Percentiles rank a stretch among this genome's conserved stretches.
phyloP scores from a whole-genome alignment of 2,329 filamentous ascomycete genomes.

The Elsinoe necatrix region DNA sequence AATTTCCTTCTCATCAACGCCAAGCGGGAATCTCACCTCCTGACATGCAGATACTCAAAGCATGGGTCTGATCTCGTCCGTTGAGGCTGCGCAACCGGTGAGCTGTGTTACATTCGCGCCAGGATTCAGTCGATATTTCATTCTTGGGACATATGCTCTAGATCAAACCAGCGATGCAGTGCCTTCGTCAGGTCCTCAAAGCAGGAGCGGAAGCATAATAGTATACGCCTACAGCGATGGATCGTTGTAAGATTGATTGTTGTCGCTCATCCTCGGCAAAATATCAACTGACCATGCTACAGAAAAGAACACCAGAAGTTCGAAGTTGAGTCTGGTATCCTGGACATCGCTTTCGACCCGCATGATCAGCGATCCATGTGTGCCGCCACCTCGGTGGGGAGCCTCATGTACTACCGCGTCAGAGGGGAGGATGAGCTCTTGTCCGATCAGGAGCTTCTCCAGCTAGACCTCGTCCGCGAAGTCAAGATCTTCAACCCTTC shows the following conservation, averaged over 20 bases:
- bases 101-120: slow-evolving; percentile 72
- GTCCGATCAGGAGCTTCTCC: slow-evolving; percentile 23
- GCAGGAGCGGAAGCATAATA: slow-evolving; percentile 63
- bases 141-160: slow-evolving; percentile 79
- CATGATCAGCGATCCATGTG: slow-evolving; percentile 50
- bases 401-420: slow-evolving; percentile 56
- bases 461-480: slow-evolving; percentile 27
- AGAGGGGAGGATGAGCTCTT: background rate
- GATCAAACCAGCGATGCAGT: slow-evolving; percentile 37
- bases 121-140: slow-evolving; percentile 53
- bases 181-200: slow-evolving; percentile 19
- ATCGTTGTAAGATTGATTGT: slow-evolving; percentile 45
- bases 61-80: background rate
- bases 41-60: background rate
- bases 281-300: background rate
- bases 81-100: slow-evolving; percentile 44
- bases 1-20: slow-evolving; percentile 1
- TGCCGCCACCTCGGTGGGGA: slow-evolving; percentile 69
- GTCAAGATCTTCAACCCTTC: slow-evolving; percentile 46
- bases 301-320: slow-evolving; percentile 36
- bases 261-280: background rate
- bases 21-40: background rate
- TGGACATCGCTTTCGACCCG: slow-evolving; percentile 77
- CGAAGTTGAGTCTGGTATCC: slow-evolving; percentile 60
- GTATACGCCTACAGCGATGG: slow-evolving; percentile 51